Evolutionary conservation across 1,284 basidiomycete species (phyloP), one percentile per base, ranked within the genome.

Genomic region (Rhodotorula sp.): DNA sequence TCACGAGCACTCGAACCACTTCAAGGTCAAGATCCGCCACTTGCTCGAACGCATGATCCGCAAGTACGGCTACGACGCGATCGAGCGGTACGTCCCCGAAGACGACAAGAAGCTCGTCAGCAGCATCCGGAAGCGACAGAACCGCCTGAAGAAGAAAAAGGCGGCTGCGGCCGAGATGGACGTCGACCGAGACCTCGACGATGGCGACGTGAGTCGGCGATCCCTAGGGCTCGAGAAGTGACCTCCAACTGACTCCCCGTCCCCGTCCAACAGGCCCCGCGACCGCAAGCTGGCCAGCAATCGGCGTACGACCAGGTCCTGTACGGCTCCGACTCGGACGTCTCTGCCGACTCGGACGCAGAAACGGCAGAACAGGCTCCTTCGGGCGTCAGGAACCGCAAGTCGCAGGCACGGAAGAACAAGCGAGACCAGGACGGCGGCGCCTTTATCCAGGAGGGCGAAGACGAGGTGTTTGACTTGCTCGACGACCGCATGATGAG

Each of bases 1-100:
- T 10, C 91, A 95, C 78, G 94, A 97, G 80, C 95, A 99, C 83
- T 95, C 95, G 81, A 97, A 99, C 79, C 95, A 98, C 81, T 99
- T 99, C 87, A 99, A 99, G 81, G 85, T 87, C 66, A 98, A 97
- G 83, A 92, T 97, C 20, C 87, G 93, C 58, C 95, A 98, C 81
- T 94, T 99, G 70, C 93, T 99, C 77, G 96, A 99, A 84, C 87
- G 96, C 59, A 88, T 99, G 86, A 86, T 99, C 73, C 85, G 95
- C 71, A 87, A 94, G 72, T 96, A 97, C 79, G 90, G 89, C 0
- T 96, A 88, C 84, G 88, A 95, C 62, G 88, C 89, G 29, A 87
- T 99, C 10, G 83, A 84, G 72, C 75, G 78, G 60, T 75, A 80
- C 60, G 82, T 84, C 6, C 90, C 86, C 72, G 90, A 91, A 44